These are phyloP conservation scores for Moesziomyces sp. DNA, from an alignment of 1,284 basidiomycete genomes.

Conservation along the genomic window DNA sequence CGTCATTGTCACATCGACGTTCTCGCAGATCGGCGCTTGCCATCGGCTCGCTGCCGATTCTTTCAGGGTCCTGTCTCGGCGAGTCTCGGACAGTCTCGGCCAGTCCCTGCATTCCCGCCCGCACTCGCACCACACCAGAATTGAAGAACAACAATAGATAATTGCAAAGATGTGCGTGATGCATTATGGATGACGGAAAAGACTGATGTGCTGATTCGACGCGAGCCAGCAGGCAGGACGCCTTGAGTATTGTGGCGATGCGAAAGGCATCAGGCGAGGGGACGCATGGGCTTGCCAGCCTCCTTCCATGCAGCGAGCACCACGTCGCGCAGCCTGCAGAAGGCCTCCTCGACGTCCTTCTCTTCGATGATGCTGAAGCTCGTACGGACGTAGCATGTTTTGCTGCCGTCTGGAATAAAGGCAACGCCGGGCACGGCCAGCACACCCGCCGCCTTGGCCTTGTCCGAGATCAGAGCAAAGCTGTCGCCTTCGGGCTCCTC, in stretches of 20 bases:
- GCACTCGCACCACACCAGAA: too few relatives aligned
- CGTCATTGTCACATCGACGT: neutral
- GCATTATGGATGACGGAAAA: too few relatives aligned
- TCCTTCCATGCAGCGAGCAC: slow-evolving; percentile 61
- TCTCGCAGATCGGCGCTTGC: neutral
- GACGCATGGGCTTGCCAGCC: slow-evolving; percentile 33
- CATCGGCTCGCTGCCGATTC: neutral
- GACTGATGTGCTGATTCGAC: too few relatives aligned
- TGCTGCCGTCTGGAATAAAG: slow-evolving; percentile 60
- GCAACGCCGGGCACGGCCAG: slow-evolving; percentile 82
- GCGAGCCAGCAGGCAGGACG: too few relatives aligned
- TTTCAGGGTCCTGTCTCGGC: neutral
- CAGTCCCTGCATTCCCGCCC: too few relatives aligned
- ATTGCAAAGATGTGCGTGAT: neutral
- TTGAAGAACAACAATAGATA: neutral
- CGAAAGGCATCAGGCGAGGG: slow-evolving; percentile 1
- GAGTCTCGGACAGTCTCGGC: too few relatives aligned
- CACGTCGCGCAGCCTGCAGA: slow-evolving; percentile 51
- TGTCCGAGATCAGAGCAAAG: slow-evolving; percentile 78
- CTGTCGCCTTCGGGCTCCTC: slow-evolving; percentile 74
- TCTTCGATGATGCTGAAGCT: slow-evolving; percentile 61
- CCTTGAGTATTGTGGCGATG: too few relatives aligned
- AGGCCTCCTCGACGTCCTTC: slow-evolving; percentile 57
- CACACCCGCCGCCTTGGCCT: slow-evolving; percentile 83
- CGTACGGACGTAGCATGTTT: slow-evolving; percentile 59